A percentile compares a stretch with the other conserved stretches of the same genome.
Evolutionary conservation across 2,329 filamentous ascomycete species (phyloP).

Genomic region (Alternaria ventricosa): DNA sequence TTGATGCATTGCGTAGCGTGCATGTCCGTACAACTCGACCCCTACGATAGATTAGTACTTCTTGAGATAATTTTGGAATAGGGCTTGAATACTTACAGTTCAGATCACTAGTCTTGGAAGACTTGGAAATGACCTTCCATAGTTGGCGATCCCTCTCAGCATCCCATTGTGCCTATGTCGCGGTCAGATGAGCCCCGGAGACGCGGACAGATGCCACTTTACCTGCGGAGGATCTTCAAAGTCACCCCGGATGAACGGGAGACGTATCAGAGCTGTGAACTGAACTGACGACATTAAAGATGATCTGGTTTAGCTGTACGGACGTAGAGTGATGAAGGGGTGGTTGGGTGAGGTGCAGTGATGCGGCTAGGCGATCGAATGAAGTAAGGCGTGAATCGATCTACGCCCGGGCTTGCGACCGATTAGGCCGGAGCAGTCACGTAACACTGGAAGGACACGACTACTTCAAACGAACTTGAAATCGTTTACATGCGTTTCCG

Average conservation of each 20-base stretch:
- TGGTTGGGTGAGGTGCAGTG: slow-evolving; percentile 13
- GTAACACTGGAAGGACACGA: not conserved
- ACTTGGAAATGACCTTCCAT: slow-evolving; percentile 87
- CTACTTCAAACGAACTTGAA: not conserved
- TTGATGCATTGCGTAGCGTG: not conserved
- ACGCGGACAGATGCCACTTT: slow-evolving; percentile 40
- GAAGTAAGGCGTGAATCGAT: slow-evolving; percentile 20
- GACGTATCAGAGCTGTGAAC: slow-evolving; percentile 80
- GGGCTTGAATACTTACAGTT: slow-evolving; percentile 68
- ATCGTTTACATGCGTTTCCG: not conserved
- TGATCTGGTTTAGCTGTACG: not conserved
- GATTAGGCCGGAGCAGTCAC: not conserved
- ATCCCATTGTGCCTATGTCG: slow-evolving; percentile 82
- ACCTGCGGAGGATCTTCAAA: slow-evolving; percentile 92
- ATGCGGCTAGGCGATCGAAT: slow-evolving; percentile 8
- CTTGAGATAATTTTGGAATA: not conserved
- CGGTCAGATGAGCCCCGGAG: slow-evolving; percentile 13
- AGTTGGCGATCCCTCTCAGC: slow-evolving; percentile 82
- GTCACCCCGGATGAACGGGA: slow-evolving; percentile 85
- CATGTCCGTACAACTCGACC: slow-evolving; percentile 71
- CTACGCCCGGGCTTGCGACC: slow-evolving; percentile 3
- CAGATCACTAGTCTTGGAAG: slow-evolving; percentile 78
- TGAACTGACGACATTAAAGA: slow-evolving; percentile 42
- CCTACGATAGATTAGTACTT: slow-evolving; percentile 56
- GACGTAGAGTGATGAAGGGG: slow-evolving; percentile 6